Percentiles rank a stretch among this genome's conserved stretches.
Evolutionary conservation across 2,329 filamentous ascomycete genomes (phyloP).

Genomic region (Aspergillus fumigatus): DNA sequence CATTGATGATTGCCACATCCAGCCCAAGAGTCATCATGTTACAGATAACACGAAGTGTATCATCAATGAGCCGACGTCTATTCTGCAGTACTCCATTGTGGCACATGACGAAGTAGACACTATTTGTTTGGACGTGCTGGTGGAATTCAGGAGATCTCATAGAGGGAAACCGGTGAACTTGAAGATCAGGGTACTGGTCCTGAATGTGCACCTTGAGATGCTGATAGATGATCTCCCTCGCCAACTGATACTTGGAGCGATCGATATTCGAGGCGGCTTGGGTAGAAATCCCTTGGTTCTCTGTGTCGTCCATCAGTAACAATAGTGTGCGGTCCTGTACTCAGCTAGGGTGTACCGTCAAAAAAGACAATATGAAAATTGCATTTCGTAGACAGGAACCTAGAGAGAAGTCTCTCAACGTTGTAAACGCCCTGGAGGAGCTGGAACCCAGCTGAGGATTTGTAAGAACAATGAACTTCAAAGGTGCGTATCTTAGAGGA

Average conservation of each 20-base stretch:
- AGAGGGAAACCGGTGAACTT: background rate
- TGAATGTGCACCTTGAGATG: constrained; percentile 52
- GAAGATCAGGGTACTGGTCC: constrained; percentile 32
- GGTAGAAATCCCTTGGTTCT: constrained; percentile 13
- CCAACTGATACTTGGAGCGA: constrained; percentile 54
- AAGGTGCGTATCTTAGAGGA: background rate
- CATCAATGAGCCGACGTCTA: background rate
- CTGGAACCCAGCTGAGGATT: constrained; percentile 3
- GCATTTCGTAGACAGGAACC: constrained; percentile 7
- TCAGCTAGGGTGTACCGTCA: background rate
- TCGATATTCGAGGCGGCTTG: constrained; percentile 22
- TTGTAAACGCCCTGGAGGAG: constrained; percentile 7
- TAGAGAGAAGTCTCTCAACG: constrained; percentile 7
- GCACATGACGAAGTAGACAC: constrained; percentile 62
- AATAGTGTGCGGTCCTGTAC: too few relatives aligned
- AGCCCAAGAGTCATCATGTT: constrained; percentile 51
- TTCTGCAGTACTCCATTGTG: constrained; percentile 51
- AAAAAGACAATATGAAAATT: constrained; percentile 11
- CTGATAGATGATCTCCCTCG: constrained; percentile 57
- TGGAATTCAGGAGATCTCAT: constrained; percentile 45
- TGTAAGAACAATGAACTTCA: background rate
- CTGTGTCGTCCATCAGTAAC: background rate
- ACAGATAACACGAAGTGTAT: constrained; percentile 41
- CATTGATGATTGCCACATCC: constrained; percentile 60
- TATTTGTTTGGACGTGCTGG: constrained; percentile 49